Conservation (phyloP, 2,329 filamentous ascomycete genomes). For the Diaporthe aspalathi region DNA sequence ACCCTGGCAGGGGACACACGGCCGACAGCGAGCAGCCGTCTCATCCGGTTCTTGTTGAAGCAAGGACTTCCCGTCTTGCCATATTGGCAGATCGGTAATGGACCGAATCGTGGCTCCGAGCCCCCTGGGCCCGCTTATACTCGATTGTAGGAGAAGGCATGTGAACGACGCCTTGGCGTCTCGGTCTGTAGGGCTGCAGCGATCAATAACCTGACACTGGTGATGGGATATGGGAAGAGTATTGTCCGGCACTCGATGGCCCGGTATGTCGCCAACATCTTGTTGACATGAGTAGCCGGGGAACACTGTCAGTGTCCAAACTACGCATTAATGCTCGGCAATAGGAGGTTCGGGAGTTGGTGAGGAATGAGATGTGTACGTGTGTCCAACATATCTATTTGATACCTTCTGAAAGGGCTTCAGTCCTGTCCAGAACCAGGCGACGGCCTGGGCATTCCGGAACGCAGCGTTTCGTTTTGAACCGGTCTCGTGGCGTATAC, state of each 20-base stretch:
- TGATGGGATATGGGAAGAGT: neutral
- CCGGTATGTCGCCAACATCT: neutral
- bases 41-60: neutral
- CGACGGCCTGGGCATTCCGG: too few species aligned
- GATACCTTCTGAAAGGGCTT: neutral
- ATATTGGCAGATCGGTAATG: neutral
- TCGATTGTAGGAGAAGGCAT: neutral
- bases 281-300: neutral
- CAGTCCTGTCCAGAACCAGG: neutral
- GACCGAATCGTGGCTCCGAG: neutral
- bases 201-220: neutral
- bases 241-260: neutral
- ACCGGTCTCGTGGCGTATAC: neutral
- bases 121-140: neutral
- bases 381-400: too few species aligned
- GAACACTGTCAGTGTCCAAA: neutral
- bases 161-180: neutral
- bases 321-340: neutral
- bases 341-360: neutral
- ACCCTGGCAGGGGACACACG: neutral
- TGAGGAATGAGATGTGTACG: too few species aligned
- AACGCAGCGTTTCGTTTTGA: neutral
- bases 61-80: neutral
- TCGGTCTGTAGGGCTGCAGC: neutral
- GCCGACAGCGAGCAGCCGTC: neutral